A percentile compares a stretch with the other conserved stretches of the same genome.
These are phyloP conservation scores for Suillus ampliporus DNA, from an alignment of 768 basidiomycete genomes.

Conservation along the genomic window DNA sequence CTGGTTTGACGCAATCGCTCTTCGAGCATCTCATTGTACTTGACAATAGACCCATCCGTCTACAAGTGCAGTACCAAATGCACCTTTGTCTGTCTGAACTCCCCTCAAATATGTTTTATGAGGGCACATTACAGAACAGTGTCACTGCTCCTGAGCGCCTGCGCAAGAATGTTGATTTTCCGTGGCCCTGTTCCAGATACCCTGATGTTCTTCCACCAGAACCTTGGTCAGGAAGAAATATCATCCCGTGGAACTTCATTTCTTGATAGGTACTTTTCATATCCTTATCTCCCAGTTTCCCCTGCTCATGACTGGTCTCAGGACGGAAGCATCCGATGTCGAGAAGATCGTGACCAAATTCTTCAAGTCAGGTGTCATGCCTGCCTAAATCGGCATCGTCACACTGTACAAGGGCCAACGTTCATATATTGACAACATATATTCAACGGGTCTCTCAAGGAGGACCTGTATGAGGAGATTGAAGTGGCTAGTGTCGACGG, in stretches of 20 bases:
- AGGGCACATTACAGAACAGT: constrained; percentile 97
- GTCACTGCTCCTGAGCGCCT: constrained; percentile 98
- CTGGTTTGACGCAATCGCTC: constrained; percentile 95
- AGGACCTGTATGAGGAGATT: constrained; percentile 99
- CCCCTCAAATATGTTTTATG: constrained; percentile 99
- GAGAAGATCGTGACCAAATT: constrained; percentile 99
- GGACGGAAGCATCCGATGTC: constrained; percentile 98
- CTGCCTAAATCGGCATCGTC: constrained; percentile 95
- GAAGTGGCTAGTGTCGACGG: constrained; percentile 99
- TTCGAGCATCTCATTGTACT: constrained; percentile 97
- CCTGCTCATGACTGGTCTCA: constrained; percentile 34
- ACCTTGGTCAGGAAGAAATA: constrained; percentile 98
- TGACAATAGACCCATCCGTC: constrained; percentile 94
- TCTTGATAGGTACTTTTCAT: constrained; percentile 75
- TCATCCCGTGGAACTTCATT: constrained; percentile 98
- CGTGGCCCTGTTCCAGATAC: constrained; percentile 97
- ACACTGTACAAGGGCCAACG: constrained; percentile 99
- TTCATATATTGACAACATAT: constrained; percentile 99
- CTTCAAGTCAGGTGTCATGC: constrained; percentile 98
- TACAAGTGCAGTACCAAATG: constrained; percentile 99
- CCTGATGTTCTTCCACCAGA: constrained; percentile 99
- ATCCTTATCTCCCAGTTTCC: constrained; percentile 4
- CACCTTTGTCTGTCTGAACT: constrained; percentile 99
- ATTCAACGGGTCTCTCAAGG: constrained; percentile 99
- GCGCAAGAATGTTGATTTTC: constrained; percentile 98